A percentile compares a stretch with the other conserved stretches of the same genome.
Evolutionary conservation across 768 basidiomycete species (phyloP).

Genomic region (Baorangia bicolor): DNA sequence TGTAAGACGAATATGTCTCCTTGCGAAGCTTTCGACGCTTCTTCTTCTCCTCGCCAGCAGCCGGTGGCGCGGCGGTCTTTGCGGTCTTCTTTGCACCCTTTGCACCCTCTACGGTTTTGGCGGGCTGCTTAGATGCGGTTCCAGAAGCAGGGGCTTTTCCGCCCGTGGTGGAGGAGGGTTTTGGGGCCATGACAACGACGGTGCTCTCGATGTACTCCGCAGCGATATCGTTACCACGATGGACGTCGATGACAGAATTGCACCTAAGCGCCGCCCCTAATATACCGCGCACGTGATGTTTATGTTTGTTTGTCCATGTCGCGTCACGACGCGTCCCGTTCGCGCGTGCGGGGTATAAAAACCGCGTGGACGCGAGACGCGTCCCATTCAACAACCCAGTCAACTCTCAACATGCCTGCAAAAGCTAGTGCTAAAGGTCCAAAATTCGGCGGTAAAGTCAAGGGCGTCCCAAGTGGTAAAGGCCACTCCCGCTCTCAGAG

Average conservation of each 20-base stretch:
- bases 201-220: background rate
- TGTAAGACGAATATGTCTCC: conserved; percentile 93
- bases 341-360: conserved; percentile 26
- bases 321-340: conserved; percentile 44
- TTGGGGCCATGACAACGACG: conserved; percentile 43
- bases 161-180: conserved; percentile 67
- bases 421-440: conserved; percentile 34
- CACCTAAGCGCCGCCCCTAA: conserved; percentile 30
- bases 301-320: conserved; percentile 28
- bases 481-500: conserved; percentile 69
- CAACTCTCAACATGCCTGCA: conserved; percentile 29
- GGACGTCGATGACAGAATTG: conserved; percentile 16
- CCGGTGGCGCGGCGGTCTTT: conserved; percentile 48
- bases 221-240: conserved; percentile 9
- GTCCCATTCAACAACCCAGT: background rate
- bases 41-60: conserved; percentile 76
- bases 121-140: conserved; percentile 63
- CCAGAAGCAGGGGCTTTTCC: conserved; percentile 65
- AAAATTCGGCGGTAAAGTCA: conserved; percentile 54
- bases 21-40: conserved; percentile 83
- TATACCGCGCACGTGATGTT: conserved; percentile 34
- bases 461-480: conserved; percentile 41
- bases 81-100: conserved; percentile 84
- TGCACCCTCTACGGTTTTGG: conserved; percentile 49
- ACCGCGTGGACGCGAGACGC: background rate